Base-by-base conservation (phyloP, 768 basidiomycete genomes). In the Holtermanniella nyarrowii region DNA sequence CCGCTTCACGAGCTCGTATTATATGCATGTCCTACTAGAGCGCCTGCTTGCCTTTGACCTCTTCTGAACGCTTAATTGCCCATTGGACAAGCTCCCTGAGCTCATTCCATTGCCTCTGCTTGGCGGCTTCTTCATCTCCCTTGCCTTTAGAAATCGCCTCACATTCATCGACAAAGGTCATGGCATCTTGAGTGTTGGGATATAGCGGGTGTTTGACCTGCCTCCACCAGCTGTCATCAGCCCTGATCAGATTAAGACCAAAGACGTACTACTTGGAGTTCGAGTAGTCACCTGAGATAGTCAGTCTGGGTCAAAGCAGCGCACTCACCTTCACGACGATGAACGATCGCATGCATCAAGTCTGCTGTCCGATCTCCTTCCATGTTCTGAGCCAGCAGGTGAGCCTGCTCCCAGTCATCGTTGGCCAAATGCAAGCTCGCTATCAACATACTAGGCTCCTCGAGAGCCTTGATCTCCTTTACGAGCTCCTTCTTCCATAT, bases 221-320 rank as follows among this genome's bases (percentile, higher is more conserved):
- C 1, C 63, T 61, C 53, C 52, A 64, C 68, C 68, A 70, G 52
- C 66, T 65, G 44, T 23, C 11, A 14, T 16, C 5, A 25, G 26
- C 14, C 7, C 4, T 56, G 13, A 26, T 4, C 13, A 14, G 27
- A 16, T 10, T n/a, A n/a, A 12, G 4, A 18, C 22, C 3, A n/a
- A 5, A 26, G 24, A 58, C 63, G 45, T 22, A 63, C 66, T 67
- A 70, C 48, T 70, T 70, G 24, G 63, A 67, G 50, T 70, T 70
- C 66, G 66, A 65, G 53, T 68, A 70, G 48, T 70, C 68, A 18
- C 62, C 64, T 66, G 44, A 2, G 18, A n/a, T n/a, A 7, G 27
- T 42, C 21, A 42, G 12, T 11, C 10, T n/a, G 11, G 14, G 22
- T 7, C 14, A 21, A 43, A 11, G 11, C 18, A 48, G 27, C 23